phyloP scores from a whole-genome alignment of 306 rosid genomes.

The Benincasa hispida region DNA sequence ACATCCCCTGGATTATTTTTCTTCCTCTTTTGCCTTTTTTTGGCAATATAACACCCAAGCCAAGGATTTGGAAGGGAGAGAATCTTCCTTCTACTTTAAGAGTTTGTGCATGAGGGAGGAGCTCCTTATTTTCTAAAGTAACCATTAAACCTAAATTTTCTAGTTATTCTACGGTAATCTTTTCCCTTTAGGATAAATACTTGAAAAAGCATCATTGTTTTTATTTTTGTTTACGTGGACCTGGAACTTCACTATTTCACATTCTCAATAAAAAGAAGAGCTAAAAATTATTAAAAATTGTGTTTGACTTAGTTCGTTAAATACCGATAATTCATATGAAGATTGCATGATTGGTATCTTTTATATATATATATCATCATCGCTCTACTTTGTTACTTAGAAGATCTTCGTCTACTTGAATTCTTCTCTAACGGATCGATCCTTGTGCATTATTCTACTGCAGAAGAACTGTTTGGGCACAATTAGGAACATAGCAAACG shows the following conservation, averaged over 20 bases:
- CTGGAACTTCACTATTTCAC: background rate
- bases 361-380: background rate
- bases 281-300: background rate
- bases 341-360: background rate
- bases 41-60: background rate
- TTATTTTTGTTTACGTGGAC: background rate
- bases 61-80: background rate
- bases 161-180: background rate
- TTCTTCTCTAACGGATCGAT: slow-evolving; percentile 3
- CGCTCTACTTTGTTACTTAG: background rate
- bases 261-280: background rate
- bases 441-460: slow-evolving; percentile 19
- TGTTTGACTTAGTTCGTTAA: background rate
- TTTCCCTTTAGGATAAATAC: background rate
- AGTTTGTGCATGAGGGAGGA: background rate
- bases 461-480: slow-evolving; percentile 74
- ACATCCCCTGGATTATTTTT: background rate
- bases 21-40: background rate
- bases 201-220: background rate
- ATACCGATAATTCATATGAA: background rate
- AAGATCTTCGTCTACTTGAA: background rate
- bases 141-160: background rate
- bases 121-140: background rate
- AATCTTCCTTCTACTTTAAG: background rate
- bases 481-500: slow-evolving; percentile 67